Percentiles rank a stretch among this genome's conserved stretches.
These are phyloP conservation scores for Rhododendron henanense DNA, from an alignment of 148 eudicot species.

Conservation along the genomic window DNA sequence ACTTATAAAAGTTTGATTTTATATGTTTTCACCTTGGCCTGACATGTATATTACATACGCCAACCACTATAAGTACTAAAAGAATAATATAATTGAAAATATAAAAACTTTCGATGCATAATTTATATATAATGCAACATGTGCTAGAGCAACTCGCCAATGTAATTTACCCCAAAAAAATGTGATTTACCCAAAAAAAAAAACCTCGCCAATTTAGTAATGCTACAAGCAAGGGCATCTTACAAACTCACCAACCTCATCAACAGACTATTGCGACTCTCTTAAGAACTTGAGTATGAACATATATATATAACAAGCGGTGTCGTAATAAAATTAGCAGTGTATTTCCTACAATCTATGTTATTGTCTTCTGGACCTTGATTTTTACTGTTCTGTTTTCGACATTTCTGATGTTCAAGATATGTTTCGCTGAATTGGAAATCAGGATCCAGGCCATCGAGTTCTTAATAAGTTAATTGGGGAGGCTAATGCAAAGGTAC, in stretches of 20 bases:
- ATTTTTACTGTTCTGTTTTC: not conserved
- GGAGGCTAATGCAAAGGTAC: slow-evolving; percentile 65
- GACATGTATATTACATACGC: not conserved
- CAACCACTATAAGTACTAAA: not conserved
- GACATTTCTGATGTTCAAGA: not conserved
- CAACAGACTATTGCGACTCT: not conserved
- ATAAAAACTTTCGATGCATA: not conserved
- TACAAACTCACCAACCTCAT: not conserved
- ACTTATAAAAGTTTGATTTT: not conserved
- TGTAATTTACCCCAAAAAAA: not conserved
- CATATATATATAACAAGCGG: too few relatives aligned
- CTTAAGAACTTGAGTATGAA: not conserved
- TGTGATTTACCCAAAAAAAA: too few relatives aligned
- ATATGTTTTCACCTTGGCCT: not conserved
- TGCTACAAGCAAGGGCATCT: not conserved
- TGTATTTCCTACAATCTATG: not conserved
- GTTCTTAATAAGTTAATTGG: slow-evolving; percentile 67
- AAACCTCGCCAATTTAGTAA: not conserved
- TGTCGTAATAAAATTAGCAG: not conserved
- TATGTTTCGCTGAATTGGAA: not conserved
- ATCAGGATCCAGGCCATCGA: slow-evolving; percentile 89
- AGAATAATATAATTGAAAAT: not conserved
- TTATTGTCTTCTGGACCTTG: not conserved
- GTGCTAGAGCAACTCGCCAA: not conserved
- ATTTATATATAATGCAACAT: not conserved